These are phyloP conservation scores for Nicotiana obtusifolia DNA, from an alignment of 257 asterid species.

Conservation along the genomic window DNA sequence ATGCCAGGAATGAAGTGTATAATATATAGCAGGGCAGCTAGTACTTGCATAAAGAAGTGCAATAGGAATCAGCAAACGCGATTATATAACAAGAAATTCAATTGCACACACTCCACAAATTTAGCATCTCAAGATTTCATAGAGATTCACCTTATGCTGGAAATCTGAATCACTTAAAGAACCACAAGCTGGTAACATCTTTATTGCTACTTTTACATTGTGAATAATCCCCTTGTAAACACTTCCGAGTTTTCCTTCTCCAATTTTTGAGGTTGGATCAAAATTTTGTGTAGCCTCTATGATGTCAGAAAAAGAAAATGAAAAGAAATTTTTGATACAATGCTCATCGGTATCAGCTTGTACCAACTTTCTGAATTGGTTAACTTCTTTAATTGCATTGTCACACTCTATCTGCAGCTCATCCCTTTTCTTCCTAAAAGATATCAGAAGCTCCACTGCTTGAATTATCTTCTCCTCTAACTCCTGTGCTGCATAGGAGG, in stretches of 20 bases:
- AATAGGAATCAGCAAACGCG: not conserved
- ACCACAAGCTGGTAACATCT: conserved; percentile 72
- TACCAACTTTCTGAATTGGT: conserved; percentile 34
- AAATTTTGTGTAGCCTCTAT: conserved; percentile 73
- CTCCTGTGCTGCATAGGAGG: conserved; percentile 57
- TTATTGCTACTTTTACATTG: conserved; percentile 67
- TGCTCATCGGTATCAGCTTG: conserved; percentile 33
- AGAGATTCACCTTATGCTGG: conserved; percentile 52
- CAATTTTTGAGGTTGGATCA: conserved; percentile 66
- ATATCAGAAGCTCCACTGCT: conserved; percentile 75
- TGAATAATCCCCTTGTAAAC: conserved; percentile 68
- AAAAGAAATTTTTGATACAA: conserved; percentile 39
- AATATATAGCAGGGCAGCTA: not conserved
- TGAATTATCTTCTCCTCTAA: conserved; percentile 81
- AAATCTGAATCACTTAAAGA: conserved; percentile 71
- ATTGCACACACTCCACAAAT: not conserved
- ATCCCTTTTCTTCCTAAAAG: conserved; percentile 69
- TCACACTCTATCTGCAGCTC: conserved; percentile 56
- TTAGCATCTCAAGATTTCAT: not conserved
- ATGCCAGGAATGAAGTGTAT: not conserved
- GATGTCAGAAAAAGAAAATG: conserved; percentile 60
- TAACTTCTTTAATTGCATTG: conserved; percentile 45
- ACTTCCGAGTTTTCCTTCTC: conserved; percentile 75
- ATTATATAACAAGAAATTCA: not conserved
- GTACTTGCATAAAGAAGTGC: not conserved